Percentiles rank a stretch among this genome's conserved stretches.
phyloP scores from a whole-genome alignment of 805 yeast genomes.

The Candida krabiensis region DNA sequence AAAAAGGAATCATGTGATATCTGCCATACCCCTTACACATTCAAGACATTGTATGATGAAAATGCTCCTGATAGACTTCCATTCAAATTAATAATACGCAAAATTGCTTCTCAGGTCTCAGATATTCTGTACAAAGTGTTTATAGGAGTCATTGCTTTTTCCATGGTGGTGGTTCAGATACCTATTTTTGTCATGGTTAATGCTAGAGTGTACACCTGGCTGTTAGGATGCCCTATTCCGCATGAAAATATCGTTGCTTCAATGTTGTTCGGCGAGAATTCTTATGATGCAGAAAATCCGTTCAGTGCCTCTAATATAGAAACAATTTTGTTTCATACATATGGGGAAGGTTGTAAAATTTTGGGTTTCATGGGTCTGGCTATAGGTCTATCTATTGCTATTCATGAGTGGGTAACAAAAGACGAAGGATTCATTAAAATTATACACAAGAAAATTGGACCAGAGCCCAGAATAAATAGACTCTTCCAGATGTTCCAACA shows the following conservation, averaged over 20 bases:
- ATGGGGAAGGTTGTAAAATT: conserved; percentile 17
- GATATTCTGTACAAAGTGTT: conserved; percentile 13
- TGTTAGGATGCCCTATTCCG: conserved; percentile 55
- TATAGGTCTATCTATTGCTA: conserved; percentile 20
- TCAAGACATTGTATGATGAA: conserved; percentile 38
- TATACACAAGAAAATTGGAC: conserved; percentile 59
- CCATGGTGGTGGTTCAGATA: conserved; percentile 49
- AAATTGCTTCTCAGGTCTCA: conserved; percentile 25
- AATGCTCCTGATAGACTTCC: conserved; percentile 60
- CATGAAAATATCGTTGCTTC: conserved; percentile 33
- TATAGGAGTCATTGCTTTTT: conserved; percentile 35
- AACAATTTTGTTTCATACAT: conserved; percentile 9
- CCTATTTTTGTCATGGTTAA: conserved; percentile 59
- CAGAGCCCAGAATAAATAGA: conserved; percentile 44
- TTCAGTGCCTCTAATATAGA: conserved; percentile 6
- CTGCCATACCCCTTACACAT: conserved; percentile 73
- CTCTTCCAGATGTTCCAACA: conserved; percentile 16
- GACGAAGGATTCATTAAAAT: conserved; percentile 69
- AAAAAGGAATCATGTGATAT: conserved; percentile 77
- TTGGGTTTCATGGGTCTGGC: conserved; percentile 23
- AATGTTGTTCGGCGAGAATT: conserved; percentile 39
- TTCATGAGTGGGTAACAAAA: conserved; percentile 67
- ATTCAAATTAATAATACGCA: conserved; percentile 42
- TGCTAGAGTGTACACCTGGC: conserved; percentile 55
- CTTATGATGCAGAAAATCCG: conserved; percentile 5